phyloP scores from a whole-genome alignment of 768 basidiomycete species.

The Rossbeevera mucosa region DNA sequence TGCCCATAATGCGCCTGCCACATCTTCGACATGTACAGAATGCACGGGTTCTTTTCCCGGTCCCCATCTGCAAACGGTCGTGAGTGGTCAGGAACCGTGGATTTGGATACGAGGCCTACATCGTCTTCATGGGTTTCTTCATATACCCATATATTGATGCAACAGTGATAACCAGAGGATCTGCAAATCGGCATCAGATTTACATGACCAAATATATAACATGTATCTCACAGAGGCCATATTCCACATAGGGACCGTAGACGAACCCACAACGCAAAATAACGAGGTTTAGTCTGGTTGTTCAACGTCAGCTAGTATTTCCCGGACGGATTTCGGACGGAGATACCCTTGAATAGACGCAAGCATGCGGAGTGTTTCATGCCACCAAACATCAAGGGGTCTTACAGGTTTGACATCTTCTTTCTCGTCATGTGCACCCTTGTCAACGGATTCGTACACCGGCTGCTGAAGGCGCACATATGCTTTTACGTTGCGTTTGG shows the following conservation, averaged over 20 bases:
- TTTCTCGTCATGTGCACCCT: constrained; percentile 63
- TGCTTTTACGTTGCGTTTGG: constrained; percentile 71
- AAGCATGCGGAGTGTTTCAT: constrained; percentile 72
- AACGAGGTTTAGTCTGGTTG: constrained; percentile 68
- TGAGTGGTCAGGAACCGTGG: constrained; percentile 6
- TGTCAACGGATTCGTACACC: constrained; percentile 71
- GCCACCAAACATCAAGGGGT: constrained; percentile 81
- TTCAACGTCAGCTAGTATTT: constrained; percentile 6
- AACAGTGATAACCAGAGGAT: constrained; percentile 67
- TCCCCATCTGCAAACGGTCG: constrained; percentile 52
- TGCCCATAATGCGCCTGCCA: constrained; percentile 74
- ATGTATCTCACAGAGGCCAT: constrained; percentile 53
- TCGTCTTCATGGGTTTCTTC: constrained; percentile 80
- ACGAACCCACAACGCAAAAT: constrained; percentile 69
- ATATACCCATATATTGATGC: constrained; percentile 78
- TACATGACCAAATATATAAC: constrained; percentile 6
- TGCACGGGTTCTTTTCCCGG: constrained; percentile 73
- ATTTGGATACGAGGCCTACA: constrained; percentile 44
- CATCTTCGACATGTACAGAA: constrained; percentile 74
- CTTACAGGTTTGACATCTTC: constrained; percentile 69
- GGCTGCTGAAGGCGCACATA: constrained; percentile 76
- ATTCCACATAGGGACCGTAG: constrained; percentile 79
- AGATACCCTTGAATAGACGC: constrained; percentile 67
- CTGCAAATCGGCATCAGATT: constrained; percentile 34
- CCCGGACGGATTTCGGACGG: neutral